Conservation (phyloP, 106 monocot species). For the Dendrobium chrysotoxum region DNA sequence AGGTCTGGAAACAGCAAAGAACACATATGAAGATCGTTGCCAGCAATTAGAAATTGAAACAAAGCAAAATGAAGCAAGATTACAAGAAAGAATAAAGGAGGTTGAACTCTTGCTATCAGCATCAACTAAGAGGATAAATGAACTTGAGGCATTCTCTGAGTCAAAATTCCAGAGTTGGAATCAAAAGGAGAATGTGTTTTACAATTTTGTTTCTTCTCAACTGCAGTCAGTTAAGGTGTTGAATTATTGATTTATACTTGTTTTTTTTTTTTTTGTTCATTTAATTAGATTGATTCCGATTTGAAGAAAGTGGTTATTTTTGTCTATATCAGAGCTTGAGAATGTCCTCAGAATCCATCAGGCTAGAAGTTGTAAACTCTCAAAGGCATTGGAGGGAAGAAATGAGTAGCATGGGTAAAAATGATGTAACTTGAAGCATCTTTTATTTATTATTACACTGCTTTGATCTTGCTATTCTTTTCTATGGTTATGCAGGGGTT, state of each 20-base stretch:
- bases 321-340: slow-evolving; percentile 47
- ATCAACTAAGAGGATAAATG: slow-evolving; percentile 49
- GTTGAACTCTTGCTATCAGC: slow-evolving; percentile 39
- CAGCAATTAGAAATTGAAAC: slow-evolving; percentile 44
- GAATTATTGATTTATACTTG: neutral
- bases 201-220: slow-evolving; percentile 53
- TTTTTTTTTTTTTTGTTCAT: slow-evolving; percentile 5
- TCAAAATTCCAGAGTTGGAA: slow-evolving; percentile 62
- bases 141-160: slow-evolving; percentile 50
- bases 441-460: neutral
- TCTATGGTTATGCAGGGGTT: slow-evolving; percentile 34
- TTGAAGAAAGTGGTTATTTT: neutral
- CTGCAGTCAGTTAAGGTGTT: slow-evolving; percentile 62
- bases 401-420: slow-evolving; percentile 58
- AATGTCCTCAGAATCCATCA: slow-evolving; percentile 53
- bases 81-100: slow-evolving; percentile 48
- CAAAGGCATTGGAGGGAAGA: slow-evolving; percentile 65
- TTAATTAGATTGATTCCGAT: neutral
- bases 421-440: neutral
- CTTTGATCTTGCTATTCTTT: neutral
- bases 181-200: slow-evolving; percentile 45
- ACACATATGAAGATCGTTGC: slow-evolving; percentile 34
- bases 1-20: slow-evolving; percentile 40
- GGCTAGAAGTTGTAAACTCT: slow-evolving; percentile 42
- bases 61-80: slow-evolving; percentile 16